Conservation (phyloP, 202 grass and related monocot genomes). For the Zizania palustris region DNA sequence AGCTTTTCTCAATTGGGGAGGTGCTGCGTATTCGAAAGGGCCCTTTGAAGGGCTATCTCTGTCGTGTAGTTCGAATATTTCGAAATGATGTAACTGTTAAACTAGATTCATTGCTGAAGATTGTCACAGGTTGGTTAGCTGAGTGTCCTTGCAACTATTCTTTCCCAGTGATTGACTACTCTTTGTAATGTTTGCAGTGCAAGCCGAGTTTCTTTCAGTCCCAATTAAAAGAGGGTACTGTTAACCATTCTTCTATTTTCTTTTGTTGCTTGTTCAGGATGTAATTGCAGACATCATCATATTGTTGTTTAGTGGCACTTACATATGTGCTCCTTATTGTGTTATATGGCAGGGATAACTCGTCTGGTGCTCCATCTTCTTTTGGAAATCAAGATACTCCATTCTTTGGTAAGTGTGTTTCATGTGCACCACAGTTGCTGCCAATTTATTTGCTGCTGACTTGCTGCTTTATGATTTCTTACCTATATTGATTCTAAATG, state of each 20-base stretch:
- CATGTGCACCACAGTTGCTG: conserved; percentile 12
- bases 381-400: conserved; percentile 62
- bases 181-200: conserved; percentile 58
- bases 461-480: conserved; percentile 15
- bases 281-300: conserved; percentile 19
- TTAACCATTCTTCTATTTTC: conserved; percentile 36
- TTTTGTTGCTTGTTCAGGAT: conserved; percentile 26
- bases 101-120: conserved; percentile 89
- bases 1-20: conserved; percentile 84
- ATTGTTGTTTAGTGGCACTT: conserved; percentile 20
- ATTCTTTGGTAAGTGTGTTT: conserved; percentile 51
- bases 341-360: conserved; percentile 58
- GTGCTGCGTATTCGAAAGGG: conserved; percentile 84
- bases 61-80: conserved; percentile 82
- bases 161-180: conserved; percentile 40
- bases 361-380: conserved; percentile 56
- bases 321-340: conserved; percentile 31
- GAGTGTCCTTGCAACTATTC: conserved; percentile 28
- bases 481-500: conserved; percentile 43
- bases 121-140: conserved; percentile 86
- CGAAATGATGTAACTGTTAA: conserved; percentile 95
- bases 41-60: conserved; percentile 95
- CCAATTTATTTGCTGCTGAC: conserved; percentile 10
- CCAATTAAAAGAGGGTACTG: conserved; percentile 72
- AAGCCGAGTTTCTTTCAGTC: conserved; percentile 76